Conservation (phyloP, 202 grass and related monocot species). For the Elaeis oleifera region DNA sequence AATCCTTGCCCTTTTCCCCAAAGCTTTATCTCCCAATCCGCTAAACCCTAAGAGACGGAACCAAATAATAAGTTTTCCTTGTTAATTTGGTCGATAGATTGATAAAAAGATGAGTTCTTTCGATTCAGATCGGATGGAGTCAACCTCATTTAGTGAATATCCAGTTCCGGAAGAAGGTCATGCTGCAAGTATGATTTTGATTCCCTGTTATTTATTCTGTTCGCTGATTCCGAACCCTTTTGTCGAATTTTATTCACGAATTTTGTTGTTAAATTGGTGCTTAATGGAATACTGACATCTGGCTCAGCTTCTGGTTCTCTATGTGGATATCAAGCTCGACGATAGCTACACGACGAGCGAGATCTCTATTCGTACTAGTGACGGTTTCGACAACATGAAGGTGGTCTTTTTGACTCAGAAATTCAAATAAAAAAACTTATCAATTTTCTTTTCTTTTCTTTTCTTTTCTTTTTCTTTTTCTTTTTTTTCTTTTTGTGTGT, state of each 20-base stretch:
- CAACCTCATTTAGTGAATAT: slow-evolving; percentile 90
- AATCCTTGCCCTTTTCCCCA: background rate
- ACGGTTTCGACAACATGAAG: slow-evolving; percentile 94
- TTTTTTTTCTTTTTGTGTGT: too few relatives aligned
- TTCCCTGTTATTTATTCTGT: background rate
- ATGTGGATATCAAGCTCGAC: slow-evolving; percentile 86
- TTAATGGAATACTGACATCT: slow-evolving; percentile 4
- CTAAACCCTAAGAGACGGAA: too few relatives aligned
- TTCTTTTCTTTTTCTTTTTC: background rate
- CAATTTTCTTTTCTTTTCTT: background rate
- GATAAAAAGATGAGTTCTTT: background rate
- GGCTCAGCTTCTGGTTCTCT: slow-evolving; percentile 60
- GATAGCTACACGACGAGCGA: slow-evolving; percentile 91
- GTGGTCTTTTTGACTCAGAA: slow-evolving; percentile 9
- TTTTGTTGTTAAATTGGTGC: background rate
- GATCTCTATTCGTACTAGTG: slow-evolving; percentile 75
- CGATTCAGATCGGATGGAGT: slow-evolving; percentile 61
- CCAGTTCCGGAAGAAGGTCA: slow-evolving; percentile 84
- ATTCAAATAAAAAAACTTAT: too few relatives aligned
- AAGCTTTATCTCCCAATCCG: too few relatives aligned
- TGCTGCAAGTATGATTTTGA: slow-evolving; percentile 50
- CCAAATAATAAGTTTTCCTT: too few relatives aligned
- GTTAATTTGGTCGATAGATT: too few relatives aligned
- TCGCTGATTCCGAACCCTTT: background rate
- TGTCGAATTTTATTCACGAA: background rate